Conservation (phyloP, 768 basidiomycete genomes). For the Lyophyllum shimeji region DNA sequence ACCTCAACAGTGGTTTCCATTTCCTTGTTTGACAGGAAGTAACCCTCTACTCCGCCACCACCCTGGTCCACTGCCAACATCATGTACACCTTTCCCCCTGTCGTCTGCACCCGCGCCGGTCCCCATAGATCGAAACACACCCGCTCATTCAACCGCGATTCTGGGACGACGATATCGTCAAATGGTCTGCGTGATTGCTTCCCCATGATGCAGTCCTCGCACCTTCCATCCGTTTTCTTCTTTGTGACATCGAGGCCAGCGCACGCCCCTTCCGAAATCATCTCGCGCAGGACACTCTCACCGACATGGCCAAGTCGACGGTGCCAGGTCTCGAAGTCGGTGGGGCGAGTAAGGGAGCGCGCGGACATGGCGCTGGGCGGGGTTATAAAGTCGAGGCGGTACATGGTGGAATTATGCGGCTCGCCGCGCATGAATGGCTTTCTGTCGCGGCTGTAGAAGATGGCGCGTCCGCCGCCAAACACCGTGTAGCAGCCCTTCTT, state of each 20-base stretch:
- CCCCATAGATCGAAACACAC: background rate
- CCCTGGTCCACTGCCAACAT: background rate
- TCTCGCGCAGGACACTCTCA: background rate
- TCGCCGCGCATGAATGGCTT: background rate
- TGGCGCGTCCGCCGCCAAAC: background rate
- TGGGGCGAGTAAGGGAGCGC: background rate
- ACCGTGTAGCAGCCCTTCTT: background rate
- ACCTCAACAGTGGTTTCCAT: background rate
- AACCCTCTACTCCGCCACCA: background rate
- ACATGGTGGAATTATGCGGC: background rate
- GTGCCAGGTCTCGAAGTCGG: conserved; percentile 1
- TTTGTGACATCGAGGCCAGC: background rate
- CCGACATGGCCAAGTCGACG: background rate
- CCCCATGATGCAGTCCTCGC: background rate
- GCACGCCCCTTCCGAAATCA: background rate
- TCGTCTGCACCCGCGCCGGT: background rate
- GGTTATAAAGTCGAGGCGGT: background rate
- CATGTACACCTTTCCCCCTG: background rate
- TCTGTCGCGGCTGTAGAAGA: background rate
- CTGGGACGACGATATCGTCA: background rate
- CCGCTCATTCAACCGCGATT: background rate
- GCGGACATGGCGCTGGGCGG: background rate
- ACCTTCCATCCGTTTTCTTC: background rate
- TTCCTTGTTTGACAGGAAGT: background rate
- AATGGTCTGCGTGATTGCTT: background rate